phyloP scores from a whole-genome alignment of 495 filamentous ascomycete genomes.

The Astrothelium macrocarpum region DNA sequence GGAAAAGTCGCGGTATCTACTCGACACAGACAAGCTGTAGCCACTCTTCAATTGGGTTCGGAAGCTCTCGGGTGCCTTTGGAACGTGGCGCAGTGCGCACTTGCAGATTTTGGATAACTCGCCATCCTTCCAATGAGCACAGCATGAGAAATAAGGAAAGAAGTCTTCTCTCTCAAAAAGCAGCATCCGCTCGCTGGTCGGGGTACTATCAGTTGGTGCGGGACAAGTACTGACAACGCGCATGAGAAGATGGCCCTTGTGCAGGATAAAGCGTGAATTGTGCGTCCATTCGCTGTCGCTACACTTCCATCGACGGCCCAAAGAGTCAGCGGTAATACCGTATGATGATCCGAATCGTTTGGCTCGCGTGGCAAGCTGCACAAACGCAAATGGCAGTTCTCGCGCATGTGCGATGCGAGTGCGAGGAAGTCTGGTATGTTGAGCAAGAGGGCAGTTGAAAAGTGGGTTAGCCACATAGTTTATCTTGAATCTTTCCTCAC shows the following conservation, averaged over 20 bases:
- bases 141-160: slow-evolving; percentile 49
- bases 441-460: slow-evolving; percentile 41
- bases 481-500: slow-evolving; percentile 41
- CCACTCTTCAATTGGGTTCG: slow-evolving; percentile 20
- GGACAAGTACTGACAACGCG: slow-evolving; percentile 41
- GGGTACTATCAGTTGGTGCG: slow-evolving; percentile 36
- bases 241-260: slow-evolving; percentile 45
- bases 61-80: slow-evolving; percentile 30
- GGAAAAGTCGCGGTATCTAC: slow-evolving; percentile 37
- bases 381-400: slow-evolving; percentile 44
- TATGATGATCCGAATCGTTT: slow-evolving; percentile 34
- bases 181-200: slow-evolving; percentile 39
- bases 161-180: slow-evolving; percentile 50
- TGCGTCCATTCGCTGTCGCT: slow-evolving; percentile 39
- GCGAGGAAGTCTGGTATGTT: slow-evolving; percentile 36
- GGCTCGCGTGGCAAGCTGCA: slow-evolving; percentile 43
- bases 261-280: slow-evolving; percentile 40
- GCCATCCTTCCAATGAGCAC: slow-evolving; percentile 52
- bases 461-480: slow-evolving; percentile 42
- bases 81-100: slow-evolving; percentile 49
- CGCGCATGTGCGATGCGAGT: slow-evolving; percentile 45
- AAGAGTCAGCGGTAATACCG: slow-evolving; percentile 35
- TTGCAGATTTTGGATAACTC: slow-evolving; percentile 48
- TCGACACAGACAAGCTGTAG: slow-evolving; percentile 28
- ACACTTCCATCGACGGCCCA: slow-evolving; percentile 43